A percentile compares a stretch with the other conserved stretches of the same genome.
These are phyloP conservation scores for Pseudocercospora cruenta DNA, from an alignment of 2,329 filamentous ascomycete genomes.

Conservation along the genomic window DNA sequence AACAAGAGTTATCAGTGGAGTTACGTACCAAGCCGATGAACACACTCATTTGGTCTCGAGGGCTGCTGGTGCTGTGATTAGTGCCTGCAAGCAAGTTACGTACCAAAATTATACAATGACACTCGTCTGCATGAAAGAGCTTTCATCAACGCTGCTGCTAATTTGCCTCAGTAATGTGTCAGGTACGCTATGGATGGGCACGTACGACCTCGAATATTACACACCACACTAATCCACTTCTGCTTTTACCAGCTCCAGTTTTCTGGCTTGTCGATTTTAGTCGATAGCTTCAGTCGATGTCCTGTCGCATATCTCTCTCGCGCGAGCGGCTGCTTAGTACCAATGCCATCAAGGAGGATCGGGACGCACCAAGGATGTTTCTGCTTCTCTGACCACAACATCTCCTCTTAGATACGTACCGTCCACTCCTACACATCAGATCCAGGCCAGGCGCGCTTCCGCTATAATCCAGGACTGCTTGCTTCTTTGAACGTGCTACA, in stretches of 20 bases:
- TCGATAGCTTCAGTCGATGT: neutral
- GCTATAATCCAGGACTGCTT: neutral
- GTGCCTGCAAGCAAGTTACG: neutral
- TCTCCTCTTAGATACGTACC: neutral
- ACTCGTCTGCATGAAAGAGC: neutral
- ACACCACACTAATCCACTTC: neutral
- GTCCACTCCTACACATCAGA: neutral
- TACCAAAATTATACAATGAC: slow-evolving; percentile 3
- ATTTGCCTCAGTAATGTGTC: neutral
- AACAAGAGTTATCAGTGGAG: neutral
- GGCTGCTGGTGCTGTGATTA: neutral
- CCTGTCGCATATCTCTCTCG: neutral
- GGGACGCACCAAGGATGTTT: neutral
- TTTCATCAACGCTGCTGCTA: neutral
- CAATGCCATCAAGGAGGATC: neutral
- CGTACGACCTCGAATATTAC: neutral
- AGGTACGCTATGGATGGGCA: neutral
- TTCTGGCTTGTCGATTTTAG: neutral
- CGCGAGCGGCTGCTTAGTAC: neutral
- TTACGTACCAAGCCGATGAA: neutral
- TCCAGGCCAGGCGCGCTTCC: neutral
- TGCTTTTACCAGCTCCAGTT: neutral
- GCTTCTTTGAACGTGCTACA: slow-evolving; percentile 36
- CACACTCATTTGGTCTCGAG: neutral
- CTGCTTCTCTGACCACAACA: neutral